Conservation (phyloP, 495 filamentous ascomycete genomes). For the Evernia prunastri region DNA sequence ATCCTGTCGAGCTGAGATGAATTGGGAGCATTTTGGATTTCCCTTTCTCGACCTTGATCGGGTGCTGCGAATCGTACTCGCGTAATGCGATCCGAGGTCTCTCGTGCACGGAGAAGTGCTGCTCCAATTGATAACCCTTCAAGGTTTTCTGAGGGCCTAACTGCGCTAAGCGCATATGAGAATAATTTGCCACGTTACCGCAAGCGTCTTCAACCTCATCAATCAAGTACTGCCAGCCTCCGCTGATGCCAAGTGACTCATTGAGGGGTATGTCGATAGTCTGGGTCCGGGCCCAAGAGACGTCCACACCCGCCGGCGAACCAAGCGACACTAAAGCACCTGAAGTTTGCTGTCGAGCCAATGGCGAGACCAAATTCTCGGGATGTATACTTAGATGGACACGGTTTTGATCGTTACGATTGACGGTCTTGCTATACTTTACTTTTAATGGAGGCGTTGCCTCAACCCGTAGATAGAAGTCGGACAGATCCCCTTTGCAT, state of each 20-base stretch:
- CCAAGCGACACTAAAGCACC: conserved; percentile 47
- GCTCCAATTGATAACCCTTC: conserved; percentile 58
- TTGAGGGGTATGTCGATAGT: conserved; percentile 73
- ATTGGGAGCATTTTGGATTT: conserved; percentile 62
- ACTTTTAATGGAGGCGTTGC: conserved; percentile 89
- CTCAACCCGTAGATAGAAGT: conserved; percentile 71
- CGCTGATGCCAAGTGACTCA: conserved; percentile 70
- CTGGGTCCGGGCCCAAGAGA: conserved; percentile 75
- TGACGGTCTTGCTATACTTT: conserved; percentile 79
- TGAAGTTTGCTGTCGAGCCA: conserved; percentile 50
- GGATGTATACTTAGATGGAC: conserved; percentile 89
- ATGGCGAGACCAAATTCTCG: conserved; percentile 72
- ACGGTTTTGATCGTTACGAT: conserved; percentile 64
- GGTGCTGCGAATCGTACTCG: conserved; percentile 68
- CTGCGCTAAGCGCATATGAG: conserved; percentile 47
- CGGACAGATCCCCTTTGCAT: conserved; percentile 80
- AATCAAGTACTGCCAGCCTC: conserved; percentile 81
- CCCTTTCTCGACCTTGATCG: conserved; percentile 76
- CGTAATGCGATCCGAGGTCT: conserved; percentile 64
- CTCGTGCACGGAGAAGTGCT: conserved; percentile 78
- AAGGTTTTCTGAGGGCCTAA: conserved; percentile 54
- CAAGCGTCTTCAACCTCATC: conserved; percentile 87
- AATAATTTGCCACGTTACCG: conserved; percentile 81
- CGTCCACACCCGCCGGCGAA: conserved; percentile 49
- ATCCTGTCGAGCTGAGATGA: conserved; percentile 56